A percentile compares a stretch with the other conserved stretches of the same genome.
Evolutionary conservation across 2,329 filamentous ascomycete genomes (phyloP).

Genomic region (Neonectria hederae): DNA sequence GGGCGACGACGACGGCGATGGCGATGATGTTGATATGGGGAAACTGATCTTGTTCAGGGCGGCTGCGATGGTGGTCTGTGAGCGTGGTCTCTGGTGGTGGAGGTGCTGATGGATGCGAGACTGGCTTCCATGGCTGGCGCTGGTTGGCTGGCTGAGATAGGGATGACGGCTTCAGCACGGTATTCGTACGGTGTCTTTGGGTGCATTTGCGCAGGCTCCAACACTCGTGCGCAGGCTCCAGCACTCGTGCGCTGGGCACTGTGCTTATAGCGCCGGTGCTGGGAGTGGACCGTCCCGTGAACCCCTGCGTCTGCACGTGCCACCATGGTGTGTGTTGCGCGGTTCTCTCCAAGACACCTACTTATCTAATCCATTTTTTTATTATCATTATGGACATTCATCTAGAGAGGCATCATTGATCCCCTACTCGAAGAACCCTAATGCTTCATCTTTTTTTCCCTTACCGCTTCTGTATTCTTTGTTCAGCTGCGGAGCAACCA

Average conservation of each 20-base stretch:
- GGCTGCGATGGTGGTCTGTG: conserved; percentile 18
- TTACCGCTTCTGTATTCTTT: not conserved
- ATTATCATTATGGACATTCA: too few species aligned
- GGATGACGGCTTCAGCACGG: conserved; percentile 2
- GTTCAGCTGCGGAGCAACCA: not conserved
- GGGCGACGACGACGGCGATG: conserved; percentile 13
- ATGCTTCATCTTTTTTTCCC: not conserved
- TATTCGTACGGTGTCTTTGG: not conserved
- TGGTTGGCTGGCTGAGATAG: conserved; percentile 23
- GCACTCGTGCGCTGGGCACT: not conserved
- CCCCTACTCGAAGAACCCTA: not conserved
- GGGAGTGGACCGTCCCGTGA: conserved; percentile 24
- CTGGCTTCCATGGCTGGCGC: conserved; percentile 19
- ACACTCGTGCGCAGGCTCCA: not conserved
- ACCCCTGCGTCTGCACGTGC: conserved; percentile 43
- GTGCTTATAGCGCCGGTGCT: not conserved
- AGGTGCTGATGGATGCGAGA: conserved; percentile 11
- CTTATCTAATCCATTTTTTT: too few species aligned
- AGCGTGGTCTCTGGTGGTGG: not conserved
- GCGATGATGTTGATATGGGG: conserved; percentile 20
- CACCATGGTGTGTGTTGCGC: conserved; percentile 29
- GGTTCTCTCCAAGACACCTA: conserved; percentile 15
- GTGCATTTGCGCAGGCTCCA: not conserved
- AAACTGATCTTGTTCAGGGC: conserved; percentile 8
- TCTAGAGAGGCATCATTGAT: too few species aligned